A percentile compares a stretch with the other conserved stretches of the same genome.
These are phyloP conservation scores for Aspergillus sp. DNA, from an alignment of 2,329 filamentous ascomycete species.

Conservation along the genomic window DNA sequence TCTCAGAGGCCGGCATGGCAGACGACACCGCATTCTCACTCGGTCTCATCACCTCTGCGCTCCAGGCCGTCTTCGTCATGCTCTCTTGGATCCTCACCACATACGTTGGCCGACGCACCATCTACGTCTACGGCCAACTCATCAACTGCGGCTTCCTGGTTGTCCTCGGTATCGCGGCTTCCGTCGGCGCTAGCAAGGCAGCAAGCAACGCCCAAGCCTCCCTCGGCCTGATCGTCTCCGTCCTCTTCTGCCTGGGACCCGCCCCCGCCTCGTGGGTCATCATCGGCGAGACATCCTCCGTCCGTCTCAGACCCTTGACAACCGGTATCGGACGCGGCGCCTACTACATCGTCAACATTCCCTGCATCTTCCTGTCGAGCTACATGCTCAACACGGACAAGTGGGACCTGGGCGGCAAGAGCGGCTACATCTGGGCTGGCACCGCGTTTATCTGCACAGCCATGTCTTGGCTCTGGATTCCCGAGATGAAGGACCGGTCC, in stretches of 20 bases:
- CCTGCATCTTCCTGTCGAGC: slow-evolving; percentile 36
- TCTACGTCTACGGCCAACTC: slow-evolving; percentile 65
- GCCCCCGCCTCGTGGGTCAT: slow-evolving; percentile 70
- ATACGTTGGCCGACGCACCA: slow-evolving; percentile 66
- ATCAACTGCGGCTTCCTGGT: slow-evolving; percentile 61
- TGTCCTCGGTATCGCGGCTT: slow-evolving; percentile 63
- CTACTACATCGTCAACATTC: slow-evolving; percentile 66
- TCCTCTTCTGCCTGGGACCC: slow-evolving; percentile 66
- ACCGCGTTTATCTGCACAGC: slow-evolving; percentile 61
- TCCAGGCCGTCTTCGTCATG: slow-evolving; percentile 67
- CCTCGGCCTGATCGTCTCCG: slow-evolving; percentile 67
- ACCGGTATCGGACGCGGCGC: slow-evolving; percentile 66
- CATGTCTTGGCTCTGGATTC: slow-evolving; percentile 55
- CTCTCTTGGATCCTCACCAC: slow-evolving; percentile 69
- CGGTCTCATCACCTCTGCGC: slow-evolving; percentile 67
- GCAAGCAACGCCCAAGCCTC: slow-evolving; percentile 53
- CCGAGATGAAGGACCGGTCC: slow-evolving; percentile 62
- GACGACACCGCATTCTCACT: slow-evolving; percentile 62
- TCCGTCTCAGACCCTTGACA: slow-evolving; percentile 68
- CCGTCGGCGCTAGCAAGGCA: slow-evolving; percentile 54
- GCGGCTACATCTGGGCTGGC: slow-evolving; percentile 64
- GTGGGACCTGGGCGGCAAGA: slow-evolving; percentile 57
- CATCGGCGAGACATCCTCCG: slow-evolving; percentile 68
- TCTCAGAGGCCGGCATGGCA: slow-evolving; percentile 64
- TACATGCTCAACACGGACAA: slow-evolving; percentile 63